A percentile compares a stretch with the other conserved stretches of the same genome.
These are phyloP conservation scores for Amylocystis lapponica DNA, from an alignment of 768 basidiomycete genomes.

Conservation along the genomic window DNA sequence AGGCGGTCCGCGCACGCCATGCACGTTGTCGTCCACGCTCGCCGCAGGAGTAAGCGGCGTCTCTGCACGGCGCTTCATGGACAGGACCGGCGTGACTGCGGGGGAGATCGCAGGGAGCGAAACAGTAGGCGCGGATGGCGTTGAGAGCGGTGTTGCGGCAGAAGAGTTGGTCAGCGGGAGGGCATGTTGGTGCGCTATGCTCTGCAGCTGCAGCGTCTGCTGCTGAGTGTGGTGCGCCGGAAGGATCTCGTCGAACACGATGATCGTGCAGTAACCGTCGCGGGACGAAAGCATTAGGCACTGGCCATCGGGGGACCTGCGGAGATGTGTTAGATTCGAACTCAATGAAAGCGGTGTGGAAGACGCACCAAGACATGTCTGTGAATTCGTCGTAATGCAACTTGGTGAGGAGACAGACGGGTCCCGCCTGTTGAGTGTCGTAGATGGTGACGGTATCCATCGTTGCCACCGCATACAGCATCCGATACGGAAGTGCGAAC, in stretches of 20 bases:
- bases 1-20: not conserved
- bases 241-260: slow-evolving; percentile 92
- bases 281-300: slow-evolving; percentile 85
- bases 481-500: slow-evolving; percentile 88
- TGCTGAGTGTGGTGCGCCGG: slow-evolving; percentile 87
- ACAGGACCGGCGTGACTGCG: slow-evolving; percentile 16
- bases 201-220: slow-evolving; percentile 83
- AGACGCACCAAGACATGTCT: slow-evolving; percentile 85
- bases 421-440: slow-evolving; percentile 93
- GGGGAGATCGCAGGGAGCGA: slow-evolving; percentile 17
- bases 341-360: not conserved
- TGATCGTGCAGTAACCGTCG: slow-evolving; percentile 95
- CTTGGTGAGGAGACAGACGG: slow-evolving; percentile 87
- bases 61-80: slow-evolving; percentile 31
- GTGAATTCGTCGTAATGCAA: slow-evolving; percentile 98
- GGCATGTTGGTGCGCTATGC: slow-evolving; percentile 82
- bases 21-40: slow-evolving; percentile 20
- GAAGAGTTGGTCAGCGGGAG: slow-evolving; percentile 23
- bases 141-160: slow-evolving; percentile 21
- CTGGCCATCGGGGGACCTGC: slow-evolving; percentile 95
- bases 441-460: slow-evolving; percentile 95
- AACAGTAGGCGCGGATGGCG: slow-evolving; percentile 19
- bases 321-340: not conserved
- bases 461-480: slow-evolving; percentile 93
- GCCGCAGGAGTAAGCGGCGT: slow-evolving; percentile 30